phyloP scores from a whole-genome alignment of 768 basidiomycete species.

The Agrocybe pediades region DNA sequence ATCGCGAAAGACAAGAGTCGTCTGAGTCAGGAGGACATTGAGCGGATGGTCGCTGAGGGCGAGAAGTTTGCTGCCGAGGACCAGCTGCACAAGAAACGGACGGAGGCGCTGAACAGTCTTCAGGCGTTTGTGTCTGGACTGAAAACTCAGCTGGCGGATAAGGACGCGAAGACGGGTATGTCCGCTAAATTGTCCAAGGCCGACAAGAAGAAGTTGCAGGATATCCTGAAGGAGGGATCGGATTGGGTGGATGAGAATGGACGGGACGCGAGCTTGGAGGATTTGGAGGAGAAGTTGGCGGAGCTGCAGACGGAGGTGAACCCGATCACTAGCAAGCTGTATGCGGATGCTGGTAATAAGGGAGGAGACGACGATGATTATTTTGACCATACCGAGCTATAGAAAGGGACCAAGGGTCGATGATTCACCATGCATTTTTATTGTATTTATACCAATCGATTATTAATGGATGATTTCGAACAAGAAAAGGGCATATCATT shows the following conservation, averaged over 20 bases:
- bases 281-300: conserved; percentile 76
- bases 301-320: conserved; percentile 23
- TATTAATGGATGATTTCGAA: background rate
- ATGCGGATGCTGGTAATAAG: conserved; percentile 1
- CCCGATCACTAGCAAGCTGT: conserved; percentile 28
- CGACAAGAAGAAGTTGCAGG: conserved; percentile 63
- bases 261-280: conserved; percentile 63
- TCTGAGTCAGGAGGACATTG: conserved; percentile 55
- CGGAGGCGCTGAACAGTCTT: conserved; percentile 78
- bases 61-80: conserved; percentile 42
- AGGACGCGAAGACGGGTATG: conserved; percentile 57
- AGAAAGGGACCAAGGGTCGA: conserved; percentile 2
- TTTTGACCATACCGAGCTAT: conserved; percentile 15
- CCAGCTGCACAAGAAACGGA: conserved; percentile 52
- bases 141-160: conserved; percentile 82
- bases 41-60: conserved; percentile 55
- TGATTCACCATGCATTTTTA: background rate
- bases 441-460: background rate
- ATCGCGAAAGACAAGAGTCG: conserved; percentile 67
- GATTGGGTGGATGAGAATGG: conserved; percentile 80
- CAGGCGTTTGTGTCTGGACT: conserved; percentile 83
- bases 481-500: too few species aligned
- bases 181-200: conserved; percentile 63
- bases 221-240: conserved; percentile 64
- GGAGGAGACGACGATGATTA: conserved; percentile 4